Percentiles rank a stretch among this genome's conserved stretches.
phyloP scores from a whole-genome alignment of 768 basidiomycete genomes.

The Leucogyrophana mollusca region DNA sequence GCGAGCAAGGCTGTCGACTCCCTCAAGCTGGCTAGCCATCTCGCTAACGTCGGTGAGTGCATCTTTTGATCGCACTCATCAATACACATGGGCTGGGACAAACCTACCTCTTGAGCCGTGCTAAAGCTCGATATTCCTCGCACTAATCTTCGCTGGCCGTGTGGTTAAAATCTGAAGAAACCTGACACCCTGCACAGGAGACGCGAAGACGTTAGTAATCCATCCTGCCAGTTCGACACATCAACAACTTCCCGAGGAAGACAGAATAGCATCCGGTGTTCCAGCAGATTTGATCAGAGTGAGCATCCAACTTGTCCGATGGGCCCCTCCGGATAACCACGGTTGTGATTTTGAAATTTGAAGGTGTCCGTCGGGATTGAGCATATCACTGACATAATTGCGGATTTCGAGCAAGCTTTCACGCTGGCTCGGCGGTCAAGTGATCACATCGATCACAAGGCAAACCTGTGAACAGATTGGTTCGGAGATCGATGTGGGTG shows the following conservation, averaged over 20 bases:
- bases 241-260: constrained; percentile 59
- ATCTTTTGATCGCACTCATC: too few species aligned
- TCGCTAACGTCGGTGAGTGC: constrained; percentile 32
- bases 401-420: constrained; percentile 43
- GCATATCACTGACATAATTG: constrained; percentile 44
- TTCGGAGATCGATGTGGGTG: too few species aligned
- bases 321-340: not conserved
- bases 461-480: too few species aligned
- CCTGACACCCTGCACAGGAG: constrained; percentile 33
- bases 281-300: constrained; percentile 76
- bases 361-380: constrained; percentile 46
- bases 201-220: constrained; percentile 80
- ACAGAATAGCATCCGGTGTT: constrained; percentile 66
- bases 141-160: too few species aligned
- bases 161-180: not conserved
- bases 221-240: constrained; percentile 81
- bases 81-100: too few species aligned
- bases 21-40: constrained; percentile 35
- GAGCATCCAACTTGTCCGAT: constrained; percentile 14
- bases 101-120: too few species aligned
- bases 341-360: not conserved
- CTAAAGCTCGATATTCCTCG: too few species aligned
- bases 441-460: too few species aligned
- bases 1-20: constrained; percentile 35
- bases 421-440: too few species aligned